phyloP scores from a whole-genome alignment of 2,329 filamentous ascomycete genomes.

The Scedosporium dehoogii region DNA sequence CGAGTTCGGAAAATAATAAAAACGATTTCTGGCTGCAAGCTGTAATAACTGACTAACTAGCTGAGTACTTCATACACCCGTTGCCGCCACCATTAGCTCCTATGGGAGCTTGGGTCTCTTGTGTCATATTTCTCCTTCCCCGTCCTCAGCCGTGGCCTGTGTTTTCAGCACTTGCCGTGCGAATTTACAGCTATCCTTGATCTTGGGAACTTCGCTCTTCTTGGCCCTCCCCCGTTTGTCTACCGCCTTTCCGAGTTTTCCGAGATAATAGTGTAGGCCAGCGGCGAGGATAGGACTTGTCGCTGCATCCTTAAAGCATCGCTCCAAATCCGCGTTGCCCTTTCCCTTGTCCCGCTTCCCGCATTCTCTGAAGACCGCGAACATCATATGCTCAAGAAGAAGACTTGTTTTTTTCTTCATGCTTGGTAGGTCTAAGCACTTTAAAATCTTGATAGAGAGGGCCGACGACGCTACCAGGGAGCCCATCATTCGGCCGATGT shows the following conservation, averaged over 20 bases:
- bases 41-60: too few relatives aligned
- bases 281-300: conserved; percentile 58
- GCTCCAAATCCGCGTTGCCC: conserved; percentile 49
- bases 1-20: not conserved
- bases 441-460: conserved; percentile 40
- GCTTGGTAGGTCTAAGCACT: conserved; percentile 69
- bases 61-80: too few relatives aligned
- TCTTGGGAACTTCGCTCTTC: conserved; percentile 30
- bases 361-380: conserved; percentile 62
- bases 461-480: conserved; percentile 36
- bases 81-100: too few relatives aligned
- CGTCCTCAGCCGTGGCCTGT: conserved; percentile 8
- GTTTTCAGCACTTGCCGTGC: conserved; percentile 27
- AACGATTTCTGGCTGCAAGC: too few relatives aligned
- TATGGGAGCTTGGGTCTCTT: too few relatives aligned
- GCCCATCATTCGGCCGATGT: conserved; percentile 45
- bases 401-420: conserved; percentile 65
- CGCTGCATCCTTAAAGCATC: conserved; percentile 55
- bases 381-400: conserved; percentile 73
- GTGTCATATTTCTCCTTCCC: not conserved
- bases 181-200: conserved; percentile 37
- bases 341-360: conserved; percentile 29
- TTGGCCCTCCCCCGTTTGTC: conserved; percentile 37
- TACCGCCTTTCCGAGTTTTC: conserved; percentile 57
- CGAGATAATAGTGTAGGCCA: conserved; percentile 71